Base-by-base conservation (phyloP, 805 yeast species). In the Zygoascus flipseniorum region DNA sequence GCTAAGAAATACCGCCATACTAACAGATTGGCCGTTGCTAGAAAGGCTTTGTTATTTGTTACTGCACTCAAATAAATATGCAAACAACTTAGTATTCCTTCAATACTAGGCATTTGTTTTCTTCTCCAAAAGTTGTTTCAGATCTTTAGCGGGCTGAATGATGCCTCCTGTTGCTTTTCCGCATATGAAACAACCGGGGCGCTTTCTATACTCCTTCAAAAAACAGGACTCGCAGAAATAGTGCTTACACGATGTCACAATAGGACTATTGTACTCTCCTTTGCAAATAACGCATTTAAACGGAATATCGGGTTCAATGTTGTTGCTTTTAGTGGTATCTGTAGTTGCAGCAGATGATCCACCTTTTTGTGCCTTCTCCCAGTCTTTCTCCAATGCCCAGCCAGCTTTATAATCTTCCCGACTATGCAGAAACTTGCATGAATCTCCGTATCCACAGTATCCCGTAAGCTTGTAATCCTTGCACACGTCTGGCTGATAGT, bases 361-460 rank as follows among this genome's bases (percentile, higher is more conserved):
- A 9, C 41, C 43, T 28, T 14, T 45, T 18, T 48, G 53, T 2
- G 26, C 39, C 44, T 69, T 58, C 8, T 84, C 85, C 96, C 96
- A 87, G 46, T 87, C 95, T 54, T 74, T 75, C 28, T 76, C 78
- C 6, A 83, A 66, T 54, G 83, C 81, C 80, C 82, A 80, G 31
- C 83, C 86, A 47, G 82, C 82, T 52, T 76, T 78, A 69, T 83
- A 85, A 63, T 88, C 96, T 60, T 88, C 97, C 68, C 99, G 72
- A 14, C 87, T 80, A 65, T 93, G 99, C 37, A 92, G 67, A 67
- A 93, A 93, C 70, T 93, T 93, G 72, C 99, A 93, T 37, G 93
- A 85, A 62, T 93, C 99, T 8, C 99, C 99, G 66, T 85, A 93
- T 5, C 97, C 97, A 75, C 99, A 93, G 65, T 82, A 90, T 0